A percentile compares a stretch with the other conserved stretches of the same genome.
Evolutionary conservation across 345 rosid genomes (phyloP).

Genomic region (Nasturtium officinale): DNA sequence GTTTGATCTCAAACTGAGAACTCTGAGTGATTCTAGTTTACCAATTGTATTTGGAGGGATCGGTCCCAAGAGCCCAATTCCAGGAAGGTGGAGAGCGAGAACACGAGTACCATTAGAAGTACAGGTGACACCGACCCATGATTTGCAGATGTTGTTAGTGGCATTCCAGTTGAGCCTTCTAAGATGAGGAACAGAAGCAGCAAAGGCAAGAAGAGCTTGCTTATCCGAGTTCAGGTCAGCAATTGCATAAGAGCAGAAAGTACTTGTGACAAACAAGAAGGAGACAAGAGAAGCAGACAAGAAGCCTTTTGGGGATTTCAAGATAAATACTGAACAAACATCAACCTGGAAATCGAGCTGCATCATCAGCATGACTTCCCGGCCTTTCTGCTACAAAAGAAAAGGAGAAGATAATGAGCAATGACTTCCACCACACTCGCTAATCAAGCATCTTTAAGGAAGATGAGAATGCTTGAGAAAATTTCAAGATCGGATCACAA

Average conservation of each 20-base stretch:
- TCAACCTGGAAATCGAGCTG: conserved; percentile 33
- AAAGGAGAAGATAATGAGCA: conserved; percentile 29
- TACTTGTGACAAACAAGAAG: conserved; percentile 38
- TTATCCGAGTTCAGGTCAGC: conserved; percentile 67
- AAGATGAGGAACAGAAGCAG: conserved; percentile 57
- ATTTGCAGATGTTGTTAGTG: conserved; percentile 53
- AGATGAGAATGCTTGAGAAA: neutral
- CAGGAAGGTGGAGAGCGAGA: conserved; percentile 69
- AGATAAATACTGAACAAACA: conserved; percentile 18
- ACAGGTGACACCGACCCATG: conserved; percentile 80
- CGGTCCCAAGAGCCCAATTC: conserved; percentile 62
- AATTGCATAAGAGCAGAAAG: conserved; percentile 45
- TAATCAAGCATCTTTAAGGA: conserved; percentile 1
- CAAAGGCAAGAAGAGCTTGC: conserved; percentile 71
- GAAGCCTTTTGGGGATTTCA: conserved; percentile 47
- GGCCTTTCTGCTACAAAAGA: conserved; percentile 50
- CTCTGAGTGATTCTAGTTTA: conserved; percentile 61
- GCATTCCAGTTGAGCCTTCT: conserved; percentile 68
- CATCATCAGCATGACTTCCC: conserved; percentile 33
- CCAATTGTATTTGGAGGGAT: conserved; percentile 73
- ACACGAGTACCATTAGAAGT: conserved; percentile 47
- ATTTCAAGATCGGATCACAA: conserved; percentile 13
- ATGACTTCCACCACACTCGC: conserved; percentile 31
- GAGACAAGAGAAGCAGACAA: conserved; percentile 36
- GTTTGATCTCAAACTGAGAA: conserved; percentile 73